Evolutionary conservation across 768 basidiomycete species (phyloP), one percentile per base, ranked within the genome.

Genomic region (Tricholoma flavovirens): DNA sequence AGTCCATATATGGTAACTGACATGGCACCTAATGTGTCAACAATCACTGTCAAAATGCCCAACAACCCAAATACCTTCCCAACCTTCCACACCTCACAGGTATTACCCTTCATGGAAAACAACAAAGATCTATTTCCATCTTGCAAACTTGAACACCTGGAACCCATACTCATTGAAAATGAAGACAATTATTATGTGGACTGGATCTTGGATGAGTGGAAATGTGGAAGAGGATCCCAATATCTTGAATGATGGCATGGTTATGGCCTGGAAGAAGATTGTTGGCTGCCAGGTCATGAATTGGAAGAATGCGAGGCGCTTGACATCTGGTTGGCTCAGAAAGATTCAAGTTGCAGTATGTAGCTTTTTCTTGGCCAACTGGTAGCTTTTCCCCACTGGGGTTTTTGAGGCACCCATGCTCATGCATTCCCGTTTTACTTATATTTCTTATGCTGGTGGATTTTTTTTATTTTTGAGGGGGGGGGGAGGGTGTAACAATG

Each of bases 31-130:
- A 50, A 60, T 12, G 49, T 45, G 0, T 71, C 67, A 1, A 60
- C 52, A 1, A n/a, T 56, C 17, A 69, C 63, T 0, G 58, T 69
- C 0, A 59, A 67, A 5, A 12, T 67, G 1, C 63, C 63, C 0
- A 42, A 54, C 5, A 67, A 53, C 2, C 33, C n/a, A n/a, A n/a
- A n/a, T n/a, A n/a, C n/a, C n/a, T n/a, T n/a, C n/a, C n/a, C n/a
- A n/a, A n/a, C n/a, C 21, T 78, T 75, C 61, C 75, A 78, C 33
- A 59, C 64, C 0, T 69, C 67, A 5, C 62, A 72, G 22, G 56
- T 75, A 0, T 29, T 56, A 0, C 61, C 55, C 2, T 66, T 57
- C 49, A 7, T 53, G 1, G 50, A 70, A 0, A 78, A 77, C 49
- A 67, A 77, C 56, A 22, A 55, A 11, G 5, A 19, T 0, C 56